These are phyloP conservation scores for Thelephora aurantiotincta DNA, from an alignment of 768 basidiomycete species.

Conservation along the genomic window DNA sequence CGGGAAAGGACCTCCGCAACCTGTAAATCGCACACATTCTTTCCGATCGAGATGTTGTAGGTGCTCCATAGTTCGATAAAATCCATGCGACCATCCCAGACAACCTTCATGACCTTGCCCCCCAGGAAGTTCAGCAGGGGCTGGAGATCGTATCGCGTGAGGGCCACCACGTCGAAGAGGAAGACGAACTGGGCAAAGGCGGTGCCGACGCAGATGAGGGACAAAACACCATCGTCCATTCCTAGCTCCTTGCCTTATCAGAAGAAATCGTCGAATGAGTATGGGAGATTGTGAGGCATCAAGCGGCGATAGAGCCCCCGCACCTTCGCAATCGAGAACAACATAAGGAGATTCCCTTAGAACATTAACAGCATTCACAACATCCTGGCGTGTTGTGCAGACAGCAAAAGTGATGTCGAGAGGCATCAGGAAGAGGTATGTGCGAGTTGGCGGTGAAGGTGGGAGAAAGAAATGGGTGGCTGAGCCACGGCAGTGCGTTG, in stretches of 20 bases:
- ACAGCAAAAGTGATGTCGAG: neutral
- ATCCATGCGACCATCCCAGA: slow-evolving; percentile 30
- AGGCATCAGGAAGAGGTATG: neutral
- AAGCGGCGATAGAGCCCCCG: neutral
- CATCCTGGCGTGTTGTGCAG: neutral
- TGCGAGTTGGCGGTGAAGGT: neutral
- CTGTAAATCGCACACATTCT: slow-evolving; percentile 25
- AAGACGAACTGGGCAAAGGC: slow-evolving; percentile 20
- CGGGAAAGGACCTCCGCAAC: slow-evolving; percentile 19
- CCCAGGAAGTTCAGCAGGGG: slow-evolving; percentile 17
- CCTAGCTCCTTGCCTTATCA: slow-evolving; percentile 19
- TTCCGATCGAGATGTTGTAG: slow-evolving; percentile 15
- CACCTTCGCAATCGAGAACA: slow-evolving; percentile 26
- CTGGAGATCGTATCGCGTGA: slow-evolving; percentile 10
- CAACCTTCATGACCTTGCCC: slow-evolving; percentile 21
- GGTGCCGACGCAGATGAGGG: slow-evolving; percentile 25
- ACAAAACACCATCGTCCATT: slow-evolving; percentile 17
- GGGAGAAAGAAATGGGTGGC: neutral
- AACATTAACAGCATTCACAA: neutral
- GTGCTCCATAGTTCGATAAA: slow-evolving; percentile 19
- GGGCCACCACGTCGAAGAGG: slow-evolving; percentile 22
- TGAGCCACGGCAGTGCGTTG: no score
- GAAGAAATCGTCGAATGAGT: neutral
- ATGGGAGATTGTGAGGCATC: neutral
- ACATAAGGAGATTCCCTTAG: slow-evolving; percentile 6